A percentile compares a stretch with the other conserved stretches of the same genome.
Evolutionary conservation across 2,329 filamentous ascomycete species (phyloP).

Genomic region (Rosellinia necatrix): DNA sequence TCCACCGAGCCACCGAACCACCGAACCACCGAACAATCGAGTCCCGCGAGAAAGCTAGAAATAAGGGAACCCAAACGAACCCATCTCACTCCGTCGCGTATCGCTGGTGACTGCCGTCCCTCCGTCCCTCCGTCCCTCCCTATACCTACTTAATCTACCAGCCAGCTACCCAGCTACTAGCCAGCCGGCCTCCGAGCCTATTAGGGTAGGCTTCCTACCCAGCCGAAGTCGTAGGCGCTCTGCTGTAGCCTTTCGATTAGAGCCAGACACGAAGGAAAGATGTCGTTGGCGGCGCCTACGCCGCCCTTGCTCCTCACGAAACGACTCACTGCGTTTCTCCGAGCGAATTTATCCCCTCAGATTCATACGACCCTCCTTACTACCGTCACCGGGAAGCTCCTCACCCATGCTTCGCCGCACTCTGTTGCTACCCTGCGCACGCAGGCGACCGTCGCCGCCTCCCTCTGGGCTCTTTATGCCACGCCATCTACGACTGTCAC

Average conservation of each 20-base stretch:
- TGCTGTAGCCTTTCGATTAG: neutral
- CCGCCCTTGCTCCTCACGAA: conserved; percentile 68
- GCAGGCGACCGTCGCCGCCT: conserved; percentile 67
- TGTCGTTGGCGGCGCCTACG: conserved; percentile 45
- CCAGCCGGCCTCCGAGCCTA: too few relatives aligned
- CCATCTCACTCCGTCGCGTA: too few relatives aligned
- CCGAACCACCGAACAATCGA: too few relatives aligned
- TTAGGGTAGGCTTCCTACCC: too few relatives aligned
- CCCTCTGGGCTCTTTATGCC: conserved; percentile 63
- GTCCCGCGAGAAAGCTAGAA: too few relatives aligned
- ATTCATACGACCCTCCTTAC: conserved; percentile 65
- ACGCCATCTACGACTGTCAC: conserved; percentile 45
- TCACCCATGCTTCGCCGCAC: conserved; percentile 63
- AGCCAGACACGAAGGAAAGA: conserved; percentile 11
- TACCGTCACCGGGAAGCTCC: conserved; percentile 64
- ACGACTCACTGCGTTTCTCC: conserved; percentile 65
- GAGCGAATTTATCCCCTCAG: conserved; percentile 59
- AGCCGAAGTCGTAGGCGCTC: neutral
- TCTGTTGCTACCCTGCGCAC: conserved; percentile 63
- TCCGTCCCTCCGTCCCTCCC: too few relatives aligned
- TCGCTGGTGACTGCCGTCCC: too few relatives aligned
- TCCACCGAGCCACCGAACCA: neutral
- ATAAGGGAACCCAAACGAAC: too few relatives aligned
- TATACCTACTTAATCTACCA: too few relatives aligned
- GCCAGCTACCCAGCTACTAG: too few relatives aligned